Evolutionary conservation across 2,329 filamentous ascomycete species (phyloP), one percentile per base, ranked within the genome.

Genomic region (Aciculosporium take): DNA sequence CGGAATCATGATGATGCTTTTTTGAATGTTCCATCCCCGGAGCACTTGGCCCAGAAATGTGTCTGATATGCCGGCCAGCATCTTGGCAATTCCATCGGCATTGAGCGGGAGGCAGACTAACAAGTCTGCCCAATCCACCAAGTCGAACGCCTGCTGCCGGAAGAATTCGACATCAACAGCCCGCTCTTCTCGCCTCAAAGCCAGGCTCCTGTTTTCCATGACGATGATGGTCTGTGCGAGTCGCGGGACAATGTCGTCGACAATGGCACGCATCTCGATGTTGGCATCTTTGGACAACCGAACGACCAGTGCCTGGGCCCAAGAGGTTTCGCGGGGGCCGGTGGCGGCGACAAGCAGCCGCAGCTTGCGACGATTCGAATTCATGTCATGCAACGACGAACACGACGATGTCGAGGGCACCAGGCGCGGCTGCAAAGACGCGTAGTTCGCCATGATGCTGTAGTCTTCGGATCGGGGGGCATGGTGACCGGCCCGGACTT

Each of bases 121-220:
- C 49, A 94, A 64, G 59, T 94, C 84, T 5, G 88, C 85, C 88
- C 88, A 95, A 46, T 84, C 74, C 49, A 86, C 84, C 45, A 93
- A 62, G 48, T 85, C 80, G 49, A 67, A 75, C 3, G 68, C 76
- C 47, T 68, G 71, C 40, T 63, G 61, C 21, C 55, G 53, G 44
- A 68, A 71, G 37, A 66, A 67, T 48, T 77, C 72, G 50, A 73
- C 62, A 21, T 71, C 70, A 40, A 67, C 66, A 7, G 62, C 60
- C 20, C 54, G 51, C 36, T 59, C 48, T 37, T 53, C 54, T 40
- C 56, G 55, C 17, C 57, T 56, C 5, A 48, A 47, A 5, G 52
- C 48, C 20, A 62, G 52, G 41, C 62, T 65, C 35, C 65, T 63
- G 51, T 80, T 81, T 52, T 71, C 69, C 54, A 76, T 68, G 5